A percentile compares a stretch with the other conserved stretches of the same genome.
phyloP scores from a whole-genome alignment of 1,139 yeast genomes.

The Ogataea hybrid region DNA sequence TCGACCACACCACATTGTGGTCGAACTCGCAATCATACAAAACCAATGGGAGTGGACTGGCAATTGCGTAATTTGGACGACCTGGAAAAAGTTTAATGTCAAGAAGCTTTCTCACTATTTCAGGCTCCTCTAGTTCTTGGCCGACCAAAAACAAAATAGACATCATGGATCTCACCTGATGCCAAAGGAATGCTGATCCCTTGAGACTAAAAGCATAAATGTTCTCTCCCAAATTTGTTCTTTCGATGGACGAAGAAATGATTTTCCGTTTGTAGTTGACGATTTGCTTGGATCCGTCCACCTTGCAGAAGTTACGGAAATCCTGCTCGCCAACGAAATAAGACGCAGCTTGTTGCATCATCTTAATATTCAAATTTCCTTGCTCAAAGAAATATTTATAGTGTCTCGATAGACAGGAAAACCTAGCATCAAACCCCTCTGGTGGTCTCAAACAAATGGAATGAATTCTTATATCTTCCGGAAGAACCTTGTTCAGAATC shows the following conservation, averaged over 20 bases:
- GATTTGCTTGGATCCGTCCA: slow-evolving; percentile 93
- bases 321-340: slow-evolving; percentile 76
- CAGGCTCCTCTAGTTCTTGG: slow-evolving; percentile 65
- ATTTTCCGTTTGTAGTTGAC: slow-evolving; percentile 68
- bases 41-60: slow-evolving; percentile 86
- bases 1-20: slow-evolving; percentile 60
- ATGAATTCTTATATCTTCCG: too few relatives aligned
- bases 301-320: slow-evolving; percentile 89
- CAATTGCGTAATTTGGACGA: slow-evolving; percentile 86
- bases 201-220: slow-evolving; percentile 70
- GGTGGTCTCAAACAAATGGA: too few relatives aligned
- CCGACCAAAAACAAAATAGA: slow-evolving; percentile 80
- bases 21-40: slow-evolving; percentile 83
- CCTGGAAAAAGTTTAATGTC: slow-evolving; percentile 58
- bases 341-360: slow-evolving; percentile 70
- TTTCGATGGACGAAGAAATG: slow-evolving; percentile 49
- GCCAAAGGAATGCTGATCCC: slow-evolving; percentile 96
- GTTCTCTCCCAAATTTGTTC: slow-evolving; percentile 33
- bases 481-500: too few relatives aligned
- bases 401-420: too few relatives aligned
- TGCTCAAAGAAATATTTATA: slow-evolving; percentile 65
- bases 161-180: slow-evolving; percentile 96
- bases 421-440: too few relatives aligned
- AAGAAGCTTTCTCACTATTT: slow-evolving; percentile 55
- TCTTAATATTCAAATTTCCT: slow-evolving; percentile 54